Evolutionary conservation across 495 filamentous ascomycete species (phyloP).

Genomic region (Lepidopterella palustris): DNA sequence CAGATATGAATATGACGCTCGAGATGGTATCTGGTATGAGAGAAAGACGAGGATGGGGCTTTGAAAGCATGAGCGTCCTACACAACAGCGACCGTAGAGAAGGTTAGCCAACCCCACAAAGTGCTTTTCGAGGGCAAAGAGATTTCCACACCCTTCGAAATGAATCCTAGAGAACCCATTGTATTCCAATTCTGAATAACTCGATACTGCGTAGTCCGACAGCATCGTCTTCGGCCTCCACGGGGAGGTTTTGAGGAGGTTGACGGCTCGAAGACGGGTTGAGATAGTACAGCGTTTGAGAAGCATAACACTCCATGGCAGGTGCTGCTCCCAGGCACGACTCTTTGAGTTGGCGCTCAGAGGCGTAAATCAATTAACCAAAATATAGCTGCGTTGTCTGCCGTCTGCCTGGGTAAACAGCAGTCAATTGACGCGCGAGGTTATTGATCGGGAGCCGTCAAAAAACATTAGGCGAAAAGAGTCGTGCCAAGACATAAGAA

Average conservation of each 20-base stretch:
- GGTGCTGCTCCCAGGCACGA: background rate
- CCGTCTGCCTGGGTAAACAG: background rate
- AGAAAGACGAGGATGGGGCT: background rate
- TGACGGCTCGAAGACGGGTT: background rate
- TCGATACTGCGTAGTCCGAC: background rate
- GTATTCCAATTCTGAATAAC: background rate
- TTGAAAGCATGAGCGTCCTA: background rate
- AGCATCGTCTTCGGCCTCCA: background rate
- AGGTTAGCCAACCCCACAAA: background rate
- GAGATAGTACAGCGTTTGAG: background rate
- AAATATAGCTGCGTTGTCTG: background rate
- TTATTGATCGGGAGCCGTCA: too few species aligned
- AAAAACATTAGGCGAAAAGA: too few species aligned
- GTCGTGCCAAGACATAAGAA: too few species aligned
- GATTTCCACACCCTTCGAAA: background rate
- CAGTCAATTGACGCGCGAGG: background rate
- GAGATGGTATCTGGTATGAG: background rate
- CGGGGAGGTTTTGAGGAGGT: background rate
- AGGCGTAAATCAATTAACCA: background rate
- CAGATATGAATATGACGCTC: background rate
- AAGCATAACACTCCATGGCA: constrained; percentile 11
- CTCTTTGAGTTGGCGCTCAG: background rate
- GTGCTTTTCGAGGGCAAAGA: background rate
- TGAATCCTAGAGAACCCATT: background rate
- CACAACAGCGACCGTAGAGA: background rate